These are phyloP conservation scores for Fusarium compactum DNA, from an alignment of 2,329 filamentous ascomycete species.

Conservation along the genomic window DNA sequence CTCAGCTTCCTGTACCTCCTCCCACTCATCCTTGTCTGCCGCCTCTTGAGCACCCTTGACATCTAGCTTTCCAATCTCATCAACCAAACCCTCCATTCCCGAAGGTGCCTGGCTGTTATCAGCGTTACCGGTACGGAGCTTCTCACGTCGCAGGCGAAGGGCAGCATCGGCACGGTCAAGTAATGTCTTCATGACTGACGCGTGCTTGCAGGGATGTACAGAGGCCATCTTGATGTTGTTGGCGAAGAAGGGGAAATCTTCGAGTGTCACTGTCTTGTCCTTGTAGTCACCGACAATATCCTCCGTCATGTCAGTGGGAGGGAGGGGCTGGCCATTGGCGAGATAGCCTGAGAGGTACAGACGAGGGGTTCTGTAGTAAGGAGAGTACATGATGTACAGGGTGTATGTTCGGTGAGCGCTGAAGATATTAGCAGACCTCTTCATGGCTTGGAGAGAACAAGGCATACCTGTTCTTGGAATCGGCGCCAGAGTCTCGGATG, in stretches of 20 bases:
- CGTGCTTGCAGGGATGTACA: slow-evolving; percentile 97
- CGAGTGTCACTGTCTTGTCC: slow-evolving; percentile 97
- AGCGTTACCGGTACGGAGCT: slow-evolving; percentile 70
- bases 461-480: slow-evolving; percentile 61
- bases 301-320: slow-evolving; percentile 91
- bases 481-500: slow-evolving; percentile 77
- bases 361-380: slow-evolving; percentile 95
- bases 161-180: slow-evolving; percentile 95
- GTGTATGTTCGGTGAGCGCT: slow-evolving; percentile 94
- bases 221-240: slow-evolving; percentile 95
- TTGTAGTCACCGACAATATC: slow-evolving; percentile 97
- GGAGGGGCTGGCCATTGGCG: slow-evolving; percentile 81
- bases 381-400: slow-evolving; percentile 97
- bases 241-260: slow-evolving; percentile 96
- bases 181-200: slow-evolving; percentile 96
- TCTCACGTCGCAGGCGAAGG: slow-evolving; percentile 87
- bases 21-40: slow-evolving; percentile 72
- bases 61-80: slow-evolving; percentile 78
- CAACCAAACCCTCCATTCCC: slow-evolving; percentile 88
- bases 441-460: neutral
- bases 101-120: slow-evolving; percentile 35
- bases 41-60: slow-evolving; percentile 64
- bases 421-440: slow-evolving; percentile 6
- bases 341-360: slow-evolving; percentile 94
- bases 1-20: slow-evolving; percentile 71